These are phyloP conservation scores for Sporobolomyces phaffii DNA, from an alignment of 768 basidiomycete species.

Conservation along the genomic window DNA sequence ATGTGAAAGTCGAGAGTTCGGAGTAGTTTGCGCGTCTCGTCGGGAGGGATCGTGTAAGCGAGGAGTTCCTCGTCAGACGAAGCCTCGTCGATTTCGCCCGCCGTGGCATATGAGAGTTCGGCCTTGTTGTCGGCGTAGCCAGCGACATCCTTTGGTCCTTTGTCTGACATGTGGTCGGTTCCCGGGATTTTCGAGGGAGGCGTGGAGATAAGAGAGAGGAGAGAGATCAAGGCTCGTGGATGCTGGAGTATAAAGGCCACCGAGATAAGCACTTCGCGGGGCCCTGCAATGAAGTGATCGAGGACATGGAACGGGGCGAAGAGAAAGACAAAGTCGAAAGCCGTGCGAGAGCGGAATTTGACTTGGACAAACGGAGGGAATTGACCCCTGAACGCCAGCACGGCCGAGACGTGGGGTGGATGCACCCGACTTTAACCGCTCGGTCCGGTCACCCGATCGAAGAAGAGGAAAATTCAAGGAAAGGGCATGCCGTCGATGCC, in stretches of 20 bases:
- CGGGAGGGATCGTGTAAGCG: conserved; percentile 6
- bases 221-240: neutral
- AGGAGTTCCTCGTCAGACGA: conserved; percentile 12
- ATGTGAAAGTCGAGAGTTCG: conserved; percentile 26
- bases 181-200: neutral
- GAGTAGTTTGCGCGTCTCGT: conserved; percentile 8
- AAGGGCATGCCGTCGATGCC: too few relatives aligned
- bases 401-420: too few relatives aligned
- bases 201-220: neutral
- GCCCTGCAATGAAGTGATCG: neutral
- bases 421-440: too few relatives aligned
- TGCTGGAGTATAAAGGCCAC: neutral
- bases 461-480: too few relatives aligned
- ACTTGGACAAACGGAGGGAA: neutral
- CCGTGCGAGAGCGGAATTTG: conserved; percentile 6
- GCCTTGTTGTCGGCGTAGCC: neutral
- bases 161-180: neutral
- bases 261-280: conserved; percentile 7
- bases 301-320: neutral
- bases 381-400: too few relatives aligned
- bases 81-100: neutral
- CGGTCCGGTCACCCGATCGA: too few relatives aligned
- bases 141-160: neutral
- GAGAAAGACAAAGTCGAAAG: neutral
- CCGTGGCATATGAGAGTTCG: neutral